Conservation (phyloP, 768 basidiomycete species). For the Rhizopogon salebrosus region DNA sequence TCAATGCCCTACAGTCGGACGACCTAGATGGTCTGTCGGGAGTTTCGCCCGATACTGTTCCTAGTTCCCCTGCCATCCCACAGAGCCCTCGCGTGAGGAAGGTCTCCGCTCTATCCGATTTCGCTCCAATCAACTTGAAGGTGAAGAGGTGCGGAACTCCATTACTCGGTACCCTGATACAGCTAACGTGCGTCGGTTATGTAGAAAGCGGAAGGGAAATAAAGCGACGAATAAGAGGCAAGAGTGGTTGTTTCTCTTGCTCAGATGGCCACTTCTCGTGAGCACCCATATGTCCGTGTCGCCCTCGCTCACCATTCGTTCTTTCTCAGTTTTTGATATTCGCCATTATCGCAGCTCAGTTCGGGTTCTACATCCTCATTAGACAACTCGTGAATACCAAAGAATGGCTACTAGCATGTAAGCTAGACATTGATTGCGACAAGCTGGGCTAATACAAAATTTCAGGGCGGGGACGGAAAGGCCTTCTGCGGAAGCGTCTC, state of each 20-base stretch:
- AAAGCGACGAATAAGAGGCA: conserved; percentile 40
- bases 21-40: conserved; percentile 32
- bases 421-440: conserved; percentile 11
- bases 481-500: conserved; percentile 67
- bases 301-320: neutral
- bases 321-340: conserved; percentile 71
- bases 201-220: conserved; percentile 35
- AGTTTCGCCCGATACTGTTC: conserved; percentile 16
- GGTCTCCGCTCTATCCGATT: conserved; percentile 80
- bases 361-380: conserved; percentile 81
- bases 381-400: conserved; percentile 92
- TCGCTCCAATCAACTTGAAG: conserved; percentile 84
- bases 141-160: conserved; percentile 55
- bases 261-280: conserved; percentile 87
- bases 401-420: conserved; percentile 90
- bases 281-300: conserved; percentile 13
- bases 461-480: conserved; percentile 82
- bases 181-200: conserved; percentile 4
- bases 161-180: neutral
- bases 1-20: conserved; percentile 62
- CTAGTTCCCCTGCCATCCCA: conserved; percentile 15
- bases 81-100: conserved; percentile 58
- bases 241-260: conserved; percentile 71
- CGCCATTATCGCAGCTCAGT: conserved; percentile 76
- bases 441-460: neutral